Conservation (phyloP, 768 basidiomycete genomes). For the Saitozyma podzolica region DNA sequence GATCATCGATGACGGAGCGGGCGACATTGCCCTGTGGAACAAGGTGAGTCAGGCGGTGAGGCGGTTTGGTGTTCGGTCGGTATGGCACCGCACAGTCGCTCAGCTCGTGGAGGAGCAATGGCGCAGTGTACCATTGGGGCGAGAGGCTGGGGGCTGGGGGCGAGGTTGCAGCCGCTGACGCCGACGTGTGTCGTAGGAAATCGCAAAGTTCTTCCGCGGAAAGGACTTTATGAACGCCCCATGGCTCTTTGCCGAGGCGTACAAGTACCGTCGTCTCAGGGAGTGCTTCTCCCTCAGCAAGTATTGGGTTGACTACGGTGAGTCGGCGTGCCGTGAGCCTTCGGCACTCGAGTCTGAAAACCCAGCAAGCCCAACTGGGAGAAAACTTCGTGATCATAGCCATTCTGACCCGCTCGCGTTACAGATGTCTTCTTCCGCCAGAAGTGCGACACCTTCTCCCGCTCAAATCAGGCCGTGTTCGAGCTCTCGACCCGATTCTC, state of each 20-base stretch:
- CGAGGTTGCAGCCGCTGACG: background rate
- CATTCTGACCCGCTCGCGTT: background rate
- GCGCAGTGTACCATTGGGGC: background rate
- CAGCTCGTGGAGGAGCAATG: background rate
- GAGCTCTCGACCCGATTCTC: constrained; percentile 90
- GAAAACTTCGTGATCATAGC: background rate
- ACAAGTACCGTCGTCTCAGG: constrained; percentile 61
- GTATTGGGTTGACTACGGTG: constrained; percentile 78
- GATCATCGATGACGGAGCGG: constrained; percentile 86
- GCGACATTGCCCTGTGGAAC: constrained; percentile 93
- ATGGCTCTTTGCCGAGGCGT: constrained; percentile 92
- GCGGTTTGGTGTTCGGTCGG: too few species aligned
- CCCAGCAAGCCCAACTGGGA: background rate
- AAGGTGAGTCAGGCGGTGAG: constrained; percentile 56
- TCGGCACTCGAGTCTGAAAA: background rate
- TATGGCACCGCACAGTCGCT: too few species aligned
- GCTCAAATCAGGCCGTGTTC: constrained; percentile 87
- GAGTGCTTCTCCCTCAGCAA: constrained; percentile 92
- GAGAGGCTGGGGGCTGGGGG: background rate
- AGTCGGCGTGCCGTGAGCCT: constrained; percentile 4
- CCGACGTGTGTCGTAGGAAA: constrained; percentile 57
- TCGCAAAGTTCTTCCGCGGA: constrained; percentile 91
- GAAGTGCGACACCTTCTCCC: constrained; percentile 94
- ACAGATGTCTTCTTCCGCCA: constrained; percentile 85
- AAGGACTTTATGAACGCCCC: constrained; percentile 77